A percentile compares a stretch with the other conserved stretches of the same genome.
These are phyloP conservation scores for Musa schizocarpa DNA, from an alignment of 176 grass and related monocot genomes.

Conservation along the genomic window DNA sequence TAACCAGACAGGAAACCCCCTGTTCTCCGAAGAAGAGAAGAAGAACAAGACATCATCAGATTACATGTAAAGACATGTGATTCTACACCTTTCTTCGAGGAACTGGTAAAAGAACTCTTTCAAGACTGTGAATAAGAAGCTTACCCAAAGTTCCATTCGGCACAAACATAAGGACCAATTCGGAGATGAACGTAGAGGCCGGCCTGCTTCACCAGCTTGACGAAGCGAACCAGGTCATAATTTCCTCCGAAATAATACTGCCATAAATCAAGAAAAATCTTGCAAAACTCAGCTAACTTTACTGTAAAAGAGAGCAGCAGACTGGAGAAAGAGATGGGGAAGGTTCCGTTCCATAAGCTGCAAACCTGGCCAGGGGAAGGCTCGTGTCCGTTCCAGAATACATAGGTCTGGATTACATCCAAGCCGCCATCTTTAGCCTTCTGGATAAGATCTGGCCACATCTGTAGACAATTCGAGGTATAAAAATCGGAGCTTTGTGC, in stretches of 20 bases:
- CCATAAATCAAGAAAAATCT: neutral
- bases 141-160: constrained; percentile 91
- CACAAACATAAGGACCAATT: constrained; percentile 86
- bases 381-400: constrained; percentile 93
- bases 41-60: neutral
- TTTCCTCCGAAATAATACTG: constrained; percentile 77
- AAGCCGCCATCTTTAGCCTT: constrained; percentile 92
- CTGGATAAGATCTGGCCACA: constrained; percentile 88
- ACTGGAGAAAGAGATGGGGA: neutral
- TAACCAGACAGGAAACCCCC: constrained; percentile 93
- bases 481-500: neutral
- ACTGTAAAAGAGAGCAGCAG: too few relatives aligned
- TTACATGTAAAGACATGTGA: neutral
- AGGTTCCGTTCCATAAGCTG: neutral
- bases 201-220: constrained; percentile 74
- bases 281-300: too few relatives aligned
- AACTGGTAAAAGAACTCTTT: neutral
- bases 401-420: constrained; percentile 88
- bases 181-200: constrained; percentile 93
- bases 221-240: constrained; percentile 79
- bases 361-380: constrained; percentile 66
- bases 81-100: neutral
- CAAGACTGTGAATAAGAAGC: neutral
- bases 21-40: constrained; percentile 26
- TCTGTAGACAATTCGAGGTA: constrained; percentile 29